Conservation (phyloP, 1,284 basidiomycete species). For the Tetrapyrgos nigripes region DNA sequence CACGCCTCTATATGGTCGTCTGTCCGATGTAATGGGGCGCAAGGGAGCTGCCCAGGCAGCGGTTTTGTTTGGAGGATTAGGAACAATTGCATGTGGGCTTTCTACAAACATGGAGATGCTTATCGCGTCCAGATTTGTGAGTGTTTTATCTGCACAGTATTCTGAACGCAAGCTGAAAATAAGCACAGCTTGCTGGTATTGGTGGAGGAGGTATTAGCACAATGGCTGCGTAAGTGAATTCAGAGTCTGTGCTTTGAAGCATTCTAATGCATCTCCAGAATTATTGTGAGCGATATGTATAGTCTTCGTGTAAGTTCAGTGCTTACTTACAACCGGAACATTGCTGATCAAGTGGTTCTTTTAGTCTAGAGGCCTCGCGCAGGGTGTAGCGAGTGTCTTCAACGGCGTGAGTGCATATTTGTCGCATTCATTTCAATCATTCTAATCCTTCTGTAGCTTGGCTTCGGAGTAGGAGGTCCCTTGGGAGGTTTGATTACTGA, state of each 20-base stretch:
- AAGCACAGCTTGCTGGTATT: slow-evolving; percentile 74
- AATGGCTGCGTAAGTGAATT: slow-evolving; percentile 60
- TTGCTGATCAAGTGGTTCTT: slow-evolving; percentile 15
- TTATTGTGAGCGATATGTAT: slow-evolving; percentile 82
- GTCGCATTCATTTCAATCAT: background rate
- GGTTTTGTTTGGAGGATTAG: slow-evolving; percentile 69
- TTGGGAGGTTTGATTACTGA: slow-evolving; percentile 10
- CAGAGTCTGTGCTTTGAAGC: background rate
- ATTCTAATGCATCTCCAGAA: slow-evolving; percentile 44
- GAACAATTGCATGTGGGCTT: slow-evolving; percentile 76
- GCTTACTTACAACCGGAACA: slow-evolving; percentile 4
- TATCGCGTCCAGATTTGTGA: slow-evolving; percentile 76
- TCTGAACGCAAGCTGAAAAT: slow-evolving; percentile 19
- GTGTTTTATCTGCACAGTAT: slow-evolving; percentile 27
- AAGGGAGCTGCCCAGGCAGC: slow-evolving; percentile 77
- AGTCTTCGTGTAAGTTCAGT: slow-evolving; percentile 61
- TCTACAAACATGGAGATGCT: slow-evolving; percentile 77
- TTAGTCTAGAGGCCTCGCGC: slow-evolving; percentile 73
- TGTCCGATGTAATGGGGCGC: slow-evolving; percentile 84
- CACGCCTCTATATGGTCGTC: slow-evolving; percentile 81
- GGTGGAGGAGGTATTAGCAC: slow-evolving; percentile 81
- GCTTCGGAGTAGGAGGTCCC: slow-evolving; percentile 3
- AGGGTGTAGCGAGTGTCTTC: slow-evolving; percentile 74
- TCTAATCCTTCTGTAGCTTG: background rate
- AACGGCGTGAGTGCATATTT: slow-evolving; percentile 57